Evolutionary conservation across 192 early-diverging fungal genomes (phyloP).

Genomic region (Dissophora ornata): DNA sequence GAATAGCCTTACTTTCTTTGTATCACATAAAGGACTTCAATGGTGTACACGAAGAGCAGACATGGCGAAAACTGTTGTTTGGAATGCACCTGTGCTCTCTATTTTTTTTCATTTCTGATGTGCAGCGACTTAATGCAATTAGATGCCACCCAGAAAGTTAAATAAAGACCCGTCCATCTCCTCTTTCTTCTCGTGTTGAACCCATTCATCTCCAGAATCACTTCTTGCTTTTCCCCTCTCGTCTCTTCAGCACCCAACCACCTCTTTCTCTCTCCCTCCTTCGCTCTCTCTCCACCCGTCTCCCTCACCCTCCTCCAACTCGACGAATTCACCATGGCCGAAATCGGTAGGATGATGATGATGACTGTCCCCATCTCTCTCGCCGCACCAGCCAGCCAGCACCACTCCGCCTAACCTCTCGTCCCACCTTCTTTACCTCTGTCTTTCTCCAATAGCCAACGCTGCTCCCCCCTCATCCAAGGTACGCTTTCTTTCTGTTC

Average conservation of each 20-base stretch:
- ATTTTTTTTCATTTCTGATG: no score
- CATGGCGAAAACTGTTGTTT: no score
- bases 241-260: not conserved
- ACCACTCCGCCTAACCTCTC: no score
- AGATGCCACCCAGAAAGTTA: no score
- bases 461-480: constrained; percentile 7
- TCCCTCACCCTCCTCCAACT: constrained; percentile 2
- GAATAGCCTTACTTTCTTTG: no score
- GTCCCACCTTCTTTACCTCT: not conserved
- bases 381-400: no score
- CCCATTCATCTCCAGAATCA: not conserved
- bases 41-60: no score
- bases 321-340: constrained; percentile 20
- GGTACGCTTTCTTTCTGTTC: not conserved
- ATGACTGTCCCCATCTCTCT: not conserved
- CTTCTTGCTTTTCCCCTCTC: no score
- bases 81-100: no score
- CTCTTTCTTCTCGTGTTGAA: not conserved
- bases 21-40: no score
- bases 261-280: not conserved
- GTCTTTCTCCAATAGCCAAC: not conserved
- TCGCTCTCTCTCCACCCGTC: constrained; percentile 5
- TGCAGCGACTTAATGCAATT: no score
- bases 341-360: constrained; percentile 38
- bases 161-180: not conserved